Evolutionary conservation across 306 rosid species (phyloP).

Genomic region (Dalbergia cochinchinensis): DNA sequence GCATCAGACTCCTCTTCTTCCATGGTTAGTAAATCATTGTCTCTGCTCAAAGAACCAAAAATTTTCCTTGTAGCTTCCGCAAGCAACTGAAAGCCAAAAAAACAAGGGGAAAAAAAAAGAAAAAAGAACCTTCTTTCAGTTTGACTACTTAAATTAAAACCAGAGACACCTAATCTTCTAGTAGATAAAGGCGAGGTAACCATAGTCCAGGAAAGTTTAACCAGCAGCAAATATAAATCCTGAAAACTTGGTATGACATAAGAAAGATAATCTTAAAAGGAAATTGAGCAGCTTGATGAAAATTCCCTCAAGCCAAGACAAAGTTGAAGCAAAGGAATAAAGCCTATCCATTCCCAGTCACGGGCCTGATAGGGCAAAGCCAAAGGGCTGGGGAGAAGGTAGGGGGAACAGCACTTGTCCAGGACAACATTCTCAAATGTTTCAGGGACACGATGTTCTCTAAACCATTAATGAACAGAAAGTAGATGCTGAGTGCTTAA

Average conservation of each 20-base stretch:
- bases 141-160: constrained; percentile 29
- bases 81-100: constrained; percentile 73
- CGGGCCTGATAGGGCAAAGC: constrained; percentile 1
- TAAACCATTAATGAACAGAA: constrained; percentile 14
- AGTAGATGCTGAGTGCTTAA: background rate
- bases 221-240: constrained; percentile 28
- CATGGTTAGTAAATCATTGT: constrained; percentile 67
- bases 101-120: constrained; percentile 15
- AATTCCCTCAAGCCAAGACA: constrained; percentile 19
- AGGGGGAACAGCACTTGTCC: background rate
- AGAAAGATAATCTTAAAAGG: constrained; percentile 2
- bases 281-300: constrained; percentile 32
- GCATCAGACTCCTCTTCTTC: constrained; percentile 85
- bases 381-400: background rate
- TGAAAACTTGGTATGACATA: background rate
- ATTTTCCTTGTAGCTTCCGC: constrained; percentile 88
- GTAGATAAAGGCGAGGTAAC: background rate
- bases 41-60: constrained; percentile 73
- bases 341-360: constrained; percentile 8
- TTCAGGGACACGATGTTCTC: constrained; percentile 11
- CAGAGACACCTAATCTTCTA: background rate
- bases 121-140: constrained; percentile 39
- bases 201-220: background rate
- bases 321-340: constrained; percentile 19
- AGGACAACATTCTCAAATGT: constrained; percentile 19